A percentile compares a stretch with the other conserved stretches of the same genome.
These are phyloP conservation scores for Mycena belliarum DNA, from an alignment of 768 basidiomycete genomes.

Conservation along the genomic window DNA sequence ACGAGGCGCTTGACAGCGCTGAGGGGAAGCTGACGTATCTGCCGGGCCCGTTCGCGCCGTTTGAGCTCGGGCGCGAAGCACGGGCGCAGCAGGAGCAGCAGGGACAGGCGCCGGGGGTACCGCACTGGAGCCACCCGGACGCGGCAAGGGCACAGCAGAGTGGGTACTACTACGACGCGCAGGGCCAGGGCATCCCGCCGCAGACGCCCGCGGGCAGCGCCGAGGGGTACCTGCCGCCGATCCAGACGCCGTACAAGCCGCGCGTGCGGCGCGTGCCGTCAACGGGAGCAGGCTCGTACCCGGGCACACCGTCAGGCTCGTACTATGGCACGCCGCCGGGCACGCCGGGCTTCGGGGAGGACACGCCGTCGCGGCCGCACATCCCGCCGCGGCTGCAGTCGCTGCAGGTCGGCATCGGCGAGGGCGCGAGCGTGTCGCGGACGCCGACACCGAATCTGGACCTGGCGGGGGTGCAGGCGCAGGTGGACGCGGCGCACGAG, in stretches of 20 bases:
- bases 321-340: constrained; percentile 32
- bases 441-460: constrained; percentile 74
- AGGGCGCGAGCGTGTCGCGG: constrained; percentile 51
- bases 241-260: constrained; percentile 75
- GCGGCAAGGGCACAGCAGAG: constrained; percentile 29
- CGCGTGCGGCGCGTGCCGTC: constrained; percentile 58
- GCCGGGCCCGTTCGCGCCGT: constrained; percentile 70
- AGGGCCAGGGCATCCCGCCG: constrained; percentile 32
- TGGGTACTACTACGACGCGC: constrained; percentile 21
- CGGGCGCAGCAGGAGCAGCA: constrained; percentile 33
- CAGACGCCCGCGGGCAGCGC: constrained; percentile 39
- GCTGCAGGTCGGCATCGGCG: constrained; percentile 31
- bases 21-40: constrained; percentile 66
- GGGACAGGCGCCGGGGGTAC: constrained; percentile 33
- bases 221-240: constrained; percentile 37
- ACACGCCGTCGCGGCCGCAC: constrained; percentile 53
- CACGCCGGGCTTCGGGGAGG: constrained; percentile 42
- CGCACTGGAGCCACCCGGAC: constrained; percentile 44
- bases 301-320: constrained; percentile 15
- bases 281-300: constrained; percentile 13
- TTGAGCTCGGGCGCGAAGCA: constrained; percentile 60
- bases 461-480: constrained; percentile 65
- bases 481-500: constrained; percentile 79
- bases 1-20: constrained; percentile 74
- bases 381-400: constrained; percentile 49